A percentile compares a stretch with the other conserved stretches of the same genome.
phyloP scores from a whole-genome alignment of 2,329 filamentous ascomycete genomes.

The Fusarium incarnatum region DNA sequence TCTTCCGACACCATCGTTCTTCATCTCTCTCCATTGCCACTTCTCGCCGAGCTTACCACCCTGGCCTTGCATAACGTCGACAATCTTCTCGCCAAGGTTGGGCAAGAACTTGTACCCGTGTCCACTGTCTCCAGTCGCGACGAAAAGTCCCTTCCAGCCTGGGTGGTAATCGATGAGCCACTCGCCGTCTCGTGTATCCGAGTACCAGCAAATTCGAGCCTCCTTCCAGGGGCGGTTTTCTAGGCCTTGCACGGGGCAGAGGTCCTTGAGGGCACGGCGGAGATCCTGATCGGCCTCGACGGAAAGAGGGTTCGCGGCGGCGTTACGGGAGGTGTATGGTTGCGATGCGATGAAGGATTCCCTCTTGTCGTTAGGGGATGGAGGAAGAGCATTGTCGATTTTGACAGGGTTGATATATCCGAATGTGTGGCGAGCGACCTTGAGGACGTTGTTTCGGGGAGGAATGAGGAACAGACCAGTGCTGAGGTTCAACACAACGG shows the following conservation, averaged over 20 bases:
- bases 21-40: constrained; percentile 73
- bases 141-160: constrained; percentile 66
- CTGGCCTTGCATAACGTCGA: constrained; percentile 63
- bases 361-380: constrained; percentile 43
- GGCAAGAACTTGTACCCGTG: constrained; percentile 78
- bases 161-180: constrained; percentile 80
- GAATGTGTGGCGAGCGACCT: constrained; percentile 76
- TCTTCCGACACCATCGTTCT: constrained; percentile 51
- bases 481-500: constrained; percentile 78
- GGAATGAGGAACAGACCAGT: constrained; percentile 81
- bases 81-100: constrained; percentile 71
- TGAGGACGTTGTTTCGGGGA: constrained; percentile 70
- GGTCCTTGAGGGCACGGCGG: constrained; percentile 68
- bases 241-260: constrained; percentile 68
- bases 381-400: constrained; percentile 51
- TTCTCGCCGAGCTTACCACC: constrained; percentile 65
- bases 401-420: constrained; percentile 70
- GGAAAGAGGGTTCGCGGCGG: constrained; percentile 63
- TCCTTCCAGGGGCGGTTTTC: constrained; percentile 69
- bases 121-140: constrained; percentile 72
- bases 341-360: constrained; percentile 52
- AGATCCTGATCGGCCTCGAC: constrained; percentile 71
- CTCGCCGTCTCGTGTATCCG: constrained; percentile 76
- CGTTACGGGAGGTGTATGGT: constrained; percentile 52
- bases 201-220: constrained; percentile 80